A percentile compares a stretch with the other conserved stretches of the same genome.
These are phyloP conservation scores for Backusella tuberculispora DNA, from an alignment of 192 early-diverging fungal species.

Conservation along the genomic window DNA sequence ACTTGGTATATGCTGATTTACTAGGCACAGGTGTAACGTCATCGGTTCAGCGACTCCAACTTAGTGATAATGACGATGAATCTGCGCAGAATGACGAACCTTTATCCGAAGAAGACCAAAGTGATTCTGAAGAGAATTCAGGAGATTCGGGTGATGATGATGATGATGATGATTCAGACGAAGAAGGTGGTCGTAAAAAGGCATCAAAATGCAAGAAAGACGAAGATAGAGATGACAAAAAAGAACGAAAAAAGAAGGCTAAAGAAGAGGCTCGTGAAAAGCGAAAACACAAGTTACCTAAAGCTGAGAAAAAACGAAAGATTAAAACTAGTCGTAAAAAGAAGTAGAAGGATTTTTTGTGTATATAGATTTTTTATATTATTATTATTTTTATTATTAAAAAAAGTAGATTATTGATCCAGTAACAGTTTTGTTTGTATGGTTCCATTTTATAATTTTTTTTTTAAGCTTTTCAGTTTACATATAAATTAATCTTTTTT, in stretches of 20 bases:
- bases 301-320: conserved; percentile 94
- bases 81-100: conserved; percentile 19
- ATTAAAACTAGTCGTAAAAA: conserved; percentile 72
- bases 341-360: conserved; percentile 38
- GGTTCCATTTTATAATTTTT: not conserved
- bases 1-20: conserved; percentile 66
- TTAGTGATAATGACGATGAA: conserved; percentile 33
- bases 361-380: not conserved
- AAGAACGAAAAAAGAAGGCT: conserved; percentile 81
- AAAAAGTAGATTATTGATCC: conserved; percentile 1
- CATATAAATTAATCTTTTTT: conserved; percentile 2
- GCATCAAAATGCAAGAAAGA: conserved; percentile 69
- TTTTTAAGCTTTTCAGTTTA: conserved; percentile 8
- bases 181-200: conserved; percentile 45
- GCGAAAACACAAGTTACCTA: conserved; percentile 93
- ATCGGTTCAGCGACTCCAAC: not conserved
- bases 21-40: conserved; percentile 31
- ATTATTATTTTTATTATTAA: not conserved
- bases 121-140: conserved; percentile 36
- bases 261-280: conserved; percentile 93
- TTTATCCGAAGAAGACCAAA: conserved; percentile 23
- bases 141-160: conserved; percentile 42
- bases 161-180: conserved; percentile 46
- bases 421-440: conserved; percentile 15
- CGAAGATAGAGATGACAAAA: conserved; percentile 90